These are phyloP conservation scores for Ogataea saltuana DNA, from an alignment of 805 yeast genomes.

Conservation along the genomic window DNA sequence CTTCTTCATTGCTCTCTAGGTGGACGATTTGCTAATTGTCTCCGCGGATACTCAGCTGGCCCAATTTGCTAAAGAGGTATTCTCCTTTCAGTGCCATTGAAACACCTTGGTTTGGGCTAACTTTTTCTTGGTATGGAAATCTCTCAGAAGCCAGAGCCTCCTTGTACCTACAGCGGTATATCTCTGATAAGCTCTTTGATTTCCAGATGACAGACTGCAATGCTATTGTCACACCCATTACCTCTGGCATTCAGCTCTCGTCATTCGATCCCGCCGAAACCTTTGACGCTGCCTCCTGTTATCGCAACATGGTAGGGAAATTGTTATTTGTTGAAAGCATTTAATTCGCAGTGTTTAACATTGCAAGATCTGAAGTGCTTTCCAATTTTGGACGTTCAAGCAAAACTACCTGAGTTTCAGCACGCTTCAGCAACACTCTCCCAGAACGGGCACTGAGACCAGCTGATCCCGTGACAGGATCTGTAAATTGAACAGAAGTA, in stretches of 20 bases:
- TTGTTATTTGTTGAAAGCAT: slow-evolving; percentile 10
- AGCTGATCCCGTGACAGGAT: too few relatives aligned
- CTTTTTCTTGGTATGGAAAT: slow-evolving; percentile 9
- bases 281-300: background rate
- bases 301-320: slow-evolving; percentile 8
- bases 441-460: background rate
- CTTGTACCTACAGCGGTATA: background rate
- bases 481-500: background rate
- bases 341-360: too few relatives aligned
- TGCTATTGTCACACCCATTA: background rate
- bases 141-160: slow-evolving; percentile 1
- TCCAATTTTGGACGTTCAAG: too few relatives aligned
- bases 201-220: slow-evolving; percentile 1
- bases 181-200: background rate
- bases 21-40: slow-evolving; percentile 1
- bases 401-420: too few relatives aligned
- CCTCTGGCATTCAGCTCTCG: background rate
- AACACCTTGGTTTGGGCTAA: slow-evolving; percentile 7
- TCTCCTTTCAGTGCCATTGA: slow-evolving; percentile 1
- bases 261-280: background rate
- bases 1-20: slow-evolving; percentile 3
- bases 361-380: too few relatives aligned
- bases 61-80: background rate
- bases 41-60: background rate
- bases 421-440: background rate